Evolutionary conservation across 2,329 filamentous ascomycete genomes (phyloP).

Genomic region (Fusarium denticulatum): DNA sequence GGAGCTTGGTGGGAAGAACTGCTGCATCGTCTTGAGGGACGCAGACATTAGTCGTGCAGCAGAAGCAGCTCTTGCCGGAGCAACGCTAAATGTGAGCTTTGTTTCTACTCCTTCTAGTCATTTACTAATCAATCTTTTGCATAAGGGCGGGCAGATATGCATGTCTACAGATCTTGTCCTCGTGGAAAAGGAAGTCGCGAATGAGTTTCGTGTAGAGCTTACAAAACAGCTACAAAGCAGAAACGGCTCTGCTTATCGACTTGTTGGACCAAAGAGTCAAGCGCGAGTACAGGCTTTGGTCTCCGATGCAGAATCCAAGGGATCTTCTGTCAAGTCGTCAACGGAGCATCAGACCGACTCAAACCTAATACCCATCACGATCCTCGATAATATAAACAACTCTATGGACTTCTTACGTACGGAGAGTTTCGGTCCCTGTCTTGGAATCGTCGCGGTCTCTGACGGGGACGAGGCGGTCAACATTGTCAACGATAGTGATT

Average conservation of each 20-base stretch:
- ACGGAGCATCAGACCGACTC: fast-evolving
- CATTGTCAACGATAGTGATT: neutral
- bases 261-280: neutral
- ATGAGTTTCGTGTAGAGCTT: neutral
- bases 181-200: neutral
- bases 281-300: neutral
- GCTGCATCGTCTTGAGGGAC: neutral
- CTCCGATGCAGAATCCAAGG: neutral
- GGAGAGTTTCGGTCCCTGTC: neutral
- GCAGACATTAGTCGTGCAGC: neutral
- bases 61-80: neutral
- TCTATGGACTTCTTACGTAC: neutral
- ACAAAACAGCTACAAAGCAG: neutral
- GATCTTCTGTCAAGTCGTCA: neutral
- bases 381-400: neutral
- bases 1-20: neutral
- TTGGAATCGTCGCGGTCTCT: neutral
- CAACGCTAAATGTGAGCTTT: neutral
- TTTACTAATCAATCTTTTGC: fast-evolving
- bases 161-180: neutral
- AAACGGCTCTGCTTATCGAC: fast-evolving
- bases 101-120: fast-evolving
- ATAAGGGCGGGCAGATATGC: neutral
- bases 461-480: neutral
- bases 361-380: neutral